These are phyloP conservation scores for Claviceps maximensis DNA, from an alignment of 2,329 filamentous ascomycete genomes.

Conservation along the genomic window DNA sequence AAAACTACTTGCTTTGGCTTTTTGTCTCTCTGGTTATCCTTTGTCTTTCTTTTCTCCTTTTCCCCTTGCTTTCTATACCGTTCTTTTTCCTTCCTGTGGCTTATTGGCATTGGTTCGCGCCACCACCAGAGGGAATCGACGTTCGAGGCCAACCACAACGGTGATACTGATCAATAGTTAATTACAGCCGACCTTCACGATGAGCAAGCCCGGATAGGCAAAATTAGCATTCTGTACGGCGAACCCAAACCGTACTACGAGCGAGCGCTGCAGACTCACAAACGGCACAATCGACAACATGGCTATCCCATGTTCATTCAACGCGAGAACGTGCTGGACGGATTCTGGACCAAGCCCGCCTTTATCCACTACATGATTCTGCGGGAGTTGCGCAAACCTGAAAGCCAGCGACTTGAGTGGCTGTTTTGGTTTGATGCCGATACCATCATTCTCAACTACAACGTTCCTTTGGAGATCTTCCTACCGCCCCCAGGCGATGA, in stretches of 20 bases:
- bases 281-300: slow-evolving; percentile 21
- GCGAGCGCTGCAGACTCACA: slow-evolving; percentile 20
- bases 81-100: not conserved
- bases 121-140: not conserved
- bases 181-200: slow-evolving; percentile 2
- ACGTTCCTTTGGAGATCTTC: slow-evolving; percentile 4
- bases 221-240: slow-evolving; percentile 6
- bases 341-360: slow-evolving; percentile 26
- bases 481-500: not conserved
- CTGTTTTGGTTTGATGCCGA: slow-evolving; percentile 19
- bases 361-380: slow-evolving; percentile 24
- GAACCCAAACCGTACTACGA: slow-evolving; percentile 1
- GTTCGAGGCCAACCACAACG: not conserved
- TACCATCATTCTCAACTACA: slow-evolving; percentile 5
- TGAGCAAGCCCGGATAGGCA: slow-evolving; percentile 5
- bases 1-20: not conserved
- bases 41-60: not conserved
- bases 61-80: not conserved
- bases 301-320: slow-evolving; percentile 22
- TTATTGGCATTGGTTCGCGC: too few relatives aligned
- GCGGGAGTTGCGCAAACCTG: slow-evolving; percentile 25
- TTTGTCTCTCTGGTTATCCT: not conserved
- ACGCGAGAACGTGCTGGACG: slow-evolving; percentile 15
- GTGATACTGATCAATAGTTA: not conserved
- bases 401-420: slow-evolving; percentile 24